Evolutionary conservation across 441 rosid genomes (phyloP).

Genomic region (Jatropha multifida): DNA sequence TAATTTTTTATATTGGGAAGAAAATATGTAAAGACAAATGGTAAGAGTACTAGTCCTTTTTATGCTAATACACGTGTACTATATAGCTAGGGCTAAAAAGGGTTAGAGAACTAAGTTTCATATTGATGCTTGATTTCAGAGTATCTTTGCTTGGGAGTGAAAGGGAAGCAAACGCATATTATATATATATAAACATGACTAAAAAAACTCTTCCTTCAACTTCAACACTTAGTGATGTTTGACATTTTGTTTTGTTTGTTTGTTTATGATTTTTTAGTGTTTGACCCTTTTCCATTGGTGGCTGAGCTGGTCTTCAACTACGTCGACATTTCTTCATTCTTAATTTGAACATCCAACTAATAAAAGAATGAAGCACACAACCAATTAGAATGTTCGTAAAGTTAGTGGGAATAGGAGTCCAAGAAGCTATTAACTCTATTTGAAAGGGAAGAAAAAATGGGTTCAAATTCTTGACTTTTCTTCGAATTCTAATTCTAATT

Average conservation of each 20-base stretch:
- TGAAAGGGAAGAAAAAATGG: neutral
- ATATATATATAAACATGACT: neutral
- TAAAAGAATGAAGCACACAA: conserved; percentile 5
- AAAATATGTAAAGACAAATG: neutral
- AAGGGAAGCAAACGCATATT: conserved; percentile 13
- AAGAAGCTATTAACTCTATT: conserved; percentile 32
- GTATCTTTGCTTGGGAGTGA: conserved; percentile 27
- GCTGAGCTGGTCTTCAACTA: conserved; percentile 23
- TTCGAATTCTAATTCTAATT: too few species aligned
- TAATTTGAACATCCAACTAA: conserved; percentile 19
- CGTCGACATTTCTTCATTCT: conserved; percentile 4
- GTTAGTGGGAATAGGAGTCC: conserved; percentile 26
- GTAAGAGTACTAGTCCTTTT: neutral
- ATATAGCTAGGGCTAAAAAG: conserved; percentile 22
- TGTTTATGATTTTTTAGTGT: conserved; percentile 16
- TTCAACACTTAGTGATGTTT: conserved; percentile 26
- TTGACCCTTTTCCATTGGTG: conserved; percentile 29
- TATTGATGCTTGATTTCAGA: conserved; percentile 12
- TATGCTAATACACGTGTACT: conserved; percentile 35
- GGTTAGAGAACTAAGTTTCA: conserved; percentile 11
- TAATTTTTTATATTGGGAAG: conserved; percentile 10
- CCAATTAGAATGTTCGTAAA: neutral
- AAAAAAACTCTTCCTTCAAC: neutral
- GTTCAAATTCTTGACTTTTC: too few species aligned
- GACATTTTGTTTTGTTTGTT: conserved; percentile 23